A percentile compares a stretch with the other conserved stretches of the same genome.
Conservation (phyloP, 371 early-diverging fungal genomes). For the Blakeslea trispora region DNA sequence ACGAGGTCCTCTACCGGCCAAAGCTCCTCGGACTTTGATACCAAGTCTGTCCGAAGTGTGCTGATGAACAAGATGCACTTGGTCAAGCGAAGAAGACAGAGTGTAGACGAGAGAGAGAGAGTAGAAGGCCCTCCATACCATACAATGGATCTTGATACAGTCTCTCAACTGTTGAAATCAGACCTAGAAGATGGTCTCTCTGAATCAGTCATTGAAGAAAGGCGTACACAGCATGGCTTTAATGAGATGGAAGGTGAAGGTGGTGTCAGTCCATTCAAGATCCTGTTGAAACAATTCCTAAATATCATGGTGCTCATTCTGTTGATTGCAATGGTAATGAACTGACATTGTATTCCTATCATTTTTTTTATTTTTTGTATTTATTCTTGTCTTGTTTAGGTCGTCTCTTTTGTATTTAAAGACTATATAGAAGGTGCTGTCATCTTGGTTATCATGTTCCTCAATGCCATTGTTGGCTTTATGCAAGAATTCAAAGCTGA, state of each 20-base stretch:
- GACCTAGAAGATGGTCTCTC: constrained; percentile 64
- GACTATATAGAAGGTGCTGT: constrained; percentile 75
- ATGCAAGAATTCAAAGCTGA: constrained; percentile 90
- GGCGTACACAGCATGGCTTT: constrained; percentile 58
- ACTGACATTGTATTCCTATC: too few relatives aligned
- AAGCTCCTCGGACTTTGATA: constrained; percentile 35
- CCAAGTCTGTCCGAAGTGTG: constrained; percentile 40
- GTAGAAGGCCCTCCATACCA: constrained; percentile 55
- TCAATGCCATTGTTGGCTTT: constrained; percentile 87
- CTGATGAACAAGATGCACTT: constrained; percentile 39
- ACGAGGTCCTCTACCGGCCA: constrained; percentile 31
- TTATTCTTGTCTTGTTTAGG: constrained; percentile 22
- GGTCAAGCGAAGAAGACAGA: constrained; percentile 33
- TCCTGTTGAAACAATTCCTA: constrained; percentile 74
- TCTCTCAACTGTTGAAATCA: constrained; percentile 60
- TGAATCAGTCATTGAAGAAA: constrained; percentile 49
- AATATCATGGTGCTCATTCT: constrained; percentile 86
- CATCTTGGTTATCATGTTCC: constrained; percentile 73
- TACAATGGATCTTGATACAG: constrained; percentile 57
- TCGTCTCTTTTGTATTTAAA: constrained; percentile 61
- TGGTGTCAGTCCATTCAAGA: constrained; percentile 62
- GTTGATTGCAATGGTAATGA: constrained; percentile 70
- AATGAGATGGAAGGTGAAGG: constrained; percentile 77
- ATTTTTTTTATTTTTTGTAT: background rate
- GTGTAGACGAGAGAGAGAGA: constrained; percentile 23